Base-by-base conservation (phyloP, 768 basidiomycete genomes). In the Candolleomyces aberdarensis region DNA sequence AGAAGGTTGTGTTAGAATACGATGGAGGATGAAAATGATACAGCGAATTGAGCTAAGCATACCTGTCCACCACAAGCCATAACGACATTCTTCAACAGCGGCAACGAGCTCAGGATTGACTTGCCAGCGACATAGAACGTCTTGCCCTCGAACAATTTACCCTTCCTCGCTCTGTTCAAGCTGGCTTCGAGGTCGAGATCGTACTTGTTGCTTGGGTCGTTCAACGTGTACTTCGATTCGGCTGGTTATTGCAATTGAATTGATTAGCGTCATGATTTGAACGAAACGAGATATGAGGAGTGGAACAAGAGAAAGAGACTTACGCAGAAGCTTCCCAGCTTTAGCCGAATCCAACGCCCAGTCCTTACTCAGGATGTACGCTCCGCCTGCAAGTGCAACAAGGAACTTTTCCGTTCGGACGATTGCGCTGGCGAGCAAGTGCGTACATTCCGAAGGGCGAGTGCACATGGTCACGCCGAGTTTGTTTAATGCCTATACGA, bases 361-460 rank as follows among this genome's bases (percentile, higher is more conserved):
- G 39, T 82, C 75, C 56, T 80, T 79, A 3, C 79, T 82, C 20
- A 97, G 73, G 51, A 96, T 77, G 62, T 77, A 79, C 0, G 90
- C 87, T 0, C 81, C 84, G 0, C 72, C 72, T 0, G 89, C 79
- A 65, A 96, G 75, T 0, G 91, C 92, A 65, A 86, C 86, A 0
- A 97, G 78, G 69, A 96, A 90, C 71, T 96, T 97, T 69, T 94
- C 91, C 1, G 95, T 96, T 5, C 94, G 83, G 5, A 88, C 85
- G 26, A 96, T 77, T 29, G 78, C 77, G 39, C 81, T 83, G 10
- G 85, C 83, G 51, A 96, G 72, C 13, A 97, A 79, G 73, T 96
- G 92, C 0, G 93, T 96, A 66, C 89, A 92, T 57, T 92, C 86
- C 1, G 71, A 67, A 0, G 88, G 78, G 39, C 84, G 81, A 1